Conservation (phyloP, 805 yeast genomes). For the Metschnikowia continentalis region DNA sequence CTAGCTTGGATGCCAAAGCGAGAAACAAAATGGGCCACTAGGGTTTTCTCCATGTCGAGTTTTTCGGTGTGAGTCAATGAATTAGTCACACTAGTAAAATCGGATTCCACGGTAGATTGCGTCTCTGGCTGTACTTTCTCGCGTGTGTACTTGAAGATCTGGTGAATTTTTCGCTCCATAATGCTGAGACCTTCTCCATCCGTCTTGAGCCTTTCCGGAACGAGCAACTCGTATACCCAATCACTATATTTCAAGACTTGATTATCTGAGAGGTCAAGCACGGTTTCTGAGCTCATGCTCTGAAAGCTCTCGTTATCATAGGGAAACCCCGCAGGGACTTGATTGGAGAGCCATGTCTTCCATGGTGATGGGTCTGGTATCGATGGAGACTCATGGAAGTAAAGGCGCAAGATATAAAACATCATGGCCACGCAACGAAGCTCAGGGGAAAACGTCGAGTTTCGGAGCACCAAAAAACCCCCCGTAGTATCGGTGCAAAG, state of each 20-base stretch:
- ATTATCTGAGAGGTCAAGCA: slow-evolving; percentile 46
- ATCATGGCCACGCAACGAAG: slow-evolving; percentile 30
- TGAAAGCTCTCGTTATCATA: slow-evolving; percentile 10
- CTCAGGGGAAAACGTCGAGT: slow-evolving; percentile 28
- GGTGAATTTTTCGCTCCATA: slow-evolving; percentile 29
- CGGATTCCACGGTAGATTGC: neutral
- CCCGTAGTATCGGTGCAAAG: slow-evolving; percentile 13
- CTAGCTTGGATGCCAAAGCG: neutral
- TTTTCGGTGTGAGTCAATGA: neutral
- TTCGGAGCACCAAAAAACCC: slow-evolving; percentile 7
- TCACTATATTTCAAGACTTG: slow-evolving; percentile 45
- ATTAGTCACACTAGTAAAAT: slow-evolving; percentile 6
- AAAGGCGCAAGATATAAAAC: slow-evolving; percentile 28
- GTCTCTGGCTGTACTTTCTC: neutral
- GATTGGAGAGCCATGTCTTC: slow-evolving; percentile 19
- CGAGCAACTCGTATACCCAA: slow-evolving; percentile 42
- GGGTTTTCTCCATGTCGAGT: neutral
- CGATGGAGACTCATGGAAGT: slow-evolving; percentile 16
- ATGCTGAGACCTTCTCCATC: slow-evolving; percentile 18
- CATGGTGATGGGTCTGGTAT: slow-evolving; percentile 16
- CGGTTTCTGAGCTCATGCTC: slow-evolving; percentile 20
- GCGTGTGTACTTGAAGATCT: slow-evolving; percentile 23
- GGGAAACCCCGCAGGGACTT: slow-evolving; percentile 5
- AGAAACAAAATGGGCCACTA: slow-evolving; percentile 1
- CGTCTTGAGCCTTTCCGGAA: slow-evolving; percentile 20